A percentile compares a stretch with the other conserved stretches of the same genome.
These are phyloP conservation scores for Aureobasidium sp. DNA, from an alignment of 2,329 filamentous ascomycete genomes.

Conservation along the genomic window DNA sequence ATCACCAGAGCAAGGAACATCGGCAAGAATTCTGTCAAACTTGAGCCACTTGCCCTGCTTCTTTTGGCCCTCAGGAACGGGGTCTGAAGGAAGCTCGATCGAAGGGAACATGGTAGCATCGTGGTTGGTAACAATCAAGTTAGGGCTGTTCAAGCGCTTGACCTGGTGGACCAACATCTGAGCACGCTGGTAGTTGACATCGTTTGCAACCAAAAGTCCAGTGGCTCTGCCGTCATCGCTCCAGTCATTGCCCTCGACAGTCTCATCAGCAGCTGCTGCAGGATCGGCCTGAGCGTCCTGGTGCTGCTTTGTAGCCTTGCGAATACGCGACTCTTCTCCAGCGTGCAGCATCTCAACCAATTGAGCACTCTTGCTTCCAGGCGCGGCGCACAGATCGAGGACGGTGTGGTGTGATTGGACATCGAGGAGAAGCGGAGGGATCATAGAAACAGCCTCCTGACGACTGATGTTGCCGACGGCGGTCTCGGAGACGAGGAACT, in stretches of 20 bases:
- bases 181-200: constrained; percentile 90
- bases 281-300: constrained; percentile 38
- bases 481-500: constrained; percentile 95
- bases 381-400: constrained; percentile 91
- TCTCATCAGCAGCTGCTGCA: constrained; percentile 19
- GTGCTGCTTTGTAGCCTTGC: constrained; percentile 54
- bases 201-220: constrained; percentile 88
- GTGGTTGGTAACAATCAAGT: constrained; percentile 94
- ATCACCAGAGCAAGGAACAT: constrained; percentile 95
- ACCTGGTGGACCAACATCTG: constrained; percentile 98
- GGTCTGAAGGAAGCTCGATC: constrained; percentile 66
- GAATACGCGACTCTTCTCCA: constrained; percentile 82
- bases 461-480: constrained; percentile 95
- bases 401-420: constrained; percentile 86
- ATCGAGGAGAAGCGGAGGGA: constrained; percentile 89
- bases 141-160: constrained; percentile 92
- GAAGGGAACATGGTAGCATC: constrained; percentile 94
- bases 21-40: constrained; percentile 91
- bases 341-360: constrained; percentile 88
- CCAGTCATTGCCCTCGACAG: constrained; percentile 42
- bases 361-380: constrained; percentile 94
- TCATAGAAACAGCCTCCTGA: constrained; percentile 98
- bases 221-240: constrained; percentile 79
- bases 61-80: constrained; percentile 43
- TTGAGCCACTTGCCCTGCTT: constrained; percentile 69